Percentiles rank a stretch among this genome's conserved stretches.
These are phyloP conservation scores for Vanrija humicola DNA, from an alignment of 1,284 basidiomycete species.

Conservation along the genomic window DNA sequence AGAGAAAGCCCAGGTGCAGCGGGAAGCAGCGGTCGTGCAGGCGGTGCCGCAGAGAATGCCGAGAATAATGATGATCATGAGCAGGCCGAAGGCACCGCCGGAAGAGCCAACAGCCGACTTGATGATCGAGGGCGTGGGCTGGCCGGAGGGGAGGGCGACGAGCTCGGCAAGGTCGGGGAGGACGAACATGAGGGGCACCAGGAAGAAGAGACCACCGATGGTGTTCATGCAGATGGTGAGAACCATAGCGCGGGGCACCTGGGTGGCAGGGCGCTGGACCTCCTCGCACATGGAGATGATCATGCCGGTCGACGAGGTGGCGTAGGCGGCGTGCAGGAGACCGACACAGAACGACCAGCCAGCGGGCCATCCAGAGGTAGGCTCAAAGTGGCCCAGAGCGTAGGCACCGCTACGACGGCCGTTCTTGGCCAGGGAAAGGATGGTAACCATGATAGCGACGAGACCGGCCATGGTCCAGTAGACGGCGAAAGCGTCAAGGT, in stretches of 20 bases:
- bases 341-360: slow-evolving; percentile 31
- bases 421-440: slow-evolving; percentile 41
- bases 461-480: slow-evolving; percentile 26
- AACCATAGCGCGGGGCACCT: slow-evolving; percentile 45
- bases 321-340: slow-evolving; percentile 43
- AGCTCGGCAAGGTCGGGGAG: slow-evolving; percentile 46
- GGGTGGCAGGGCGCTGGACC: slow-evolving; percentile 41
- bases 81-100: slow-evolving; percentile 48
- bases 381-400: slow-evolving; percentile 25
- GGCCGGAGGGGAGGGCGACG: slow-evolving; percentile 45
- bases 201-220: slow-evolving; percentile 33
- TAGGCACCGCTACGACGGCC: slow-evolving; percentile 35
- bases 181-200: slow-evolving; percentile 51
- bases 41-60: slow-evolving; percentile 48
- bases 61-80: slow-evolving; percentile 48
- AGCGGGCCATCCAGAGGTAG: slow-evolving; percentile 13
- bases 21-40: slow-evolving; percentile 40
- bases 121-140: slow-evolving; percentile 50
- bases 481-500: slow-evolving; percentile 34
- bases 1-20: slow-evolving; percentile 46
- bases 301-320: slow-evolving; percentile 41
- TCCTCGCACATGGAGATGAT: slow-evolving; percentile 46
- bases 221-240: slow-evolving; percentile 20
- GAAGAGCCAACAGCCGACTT: slow-evolving; percentile 46
- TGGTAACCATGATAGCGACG: slow-evolving; percentile 27